These are phyloP conservation scores for Tuber microsphaerosporum DNA, from an alignment of 495 filamentous ascomycete species.

Conservation along the genomic window DNA sequence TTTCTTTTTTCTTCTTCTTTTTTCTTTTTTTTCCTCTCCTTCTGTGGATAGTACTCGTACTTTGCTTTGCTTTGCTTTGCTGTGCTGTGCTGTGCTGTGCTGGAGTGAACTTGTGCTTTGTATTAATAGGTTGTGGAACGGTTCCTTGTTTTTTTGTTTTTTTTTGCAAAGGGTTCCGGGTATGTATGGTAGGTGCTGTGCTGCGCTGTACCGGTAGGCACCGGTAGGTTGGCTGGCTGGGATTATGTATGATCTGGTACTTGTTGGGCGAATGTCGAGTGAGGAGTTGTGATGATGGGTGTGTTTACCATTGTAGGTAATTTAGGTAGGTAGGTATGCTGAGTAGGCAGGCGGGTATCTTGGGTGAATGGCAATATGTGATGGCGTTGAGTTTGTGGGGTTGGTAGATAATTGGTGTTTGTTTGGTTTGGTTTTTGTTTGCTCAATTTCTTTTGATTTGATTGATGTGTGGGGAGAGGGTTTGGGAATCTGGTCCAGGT, in stretches of 20 bases:
- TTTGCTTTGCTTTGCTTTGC: neutral
- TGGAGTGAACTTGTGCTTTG: neutral
- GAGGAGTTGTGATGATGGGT: neutral
- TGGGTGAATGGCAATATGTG: neutral
- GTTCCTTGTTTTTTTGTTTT: neutral
- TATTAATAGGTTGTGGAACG: neutral
- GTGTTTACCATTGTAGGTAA: neutral
- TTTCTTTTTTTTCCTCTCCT: neutral
- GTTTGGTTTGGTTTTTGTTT: neutral
- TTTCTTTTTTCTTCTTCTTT: neutral
- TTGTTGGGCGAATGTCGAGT: neutral
- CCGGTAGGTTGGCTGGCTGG: neutral
- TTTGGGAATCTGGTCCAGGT: too few species aligned
- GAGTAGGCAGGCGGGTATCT: too few species aligned
- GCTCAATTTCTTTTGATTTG: neutral
- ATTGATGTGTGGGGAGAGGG: neutral
- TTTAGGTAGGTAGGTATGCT: neutral
- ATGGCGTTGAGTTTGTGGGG: neutral
- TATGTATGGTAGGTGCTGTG: neutral
- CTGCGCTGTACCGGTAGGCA: neutral
- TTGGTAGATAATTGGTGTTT: neutral
- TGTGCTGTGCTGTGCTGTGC: conserved; percentile 1
- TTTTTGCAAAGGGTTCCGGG: neutral
- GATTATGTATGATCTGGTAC: neutral
- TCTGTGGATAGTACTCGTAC: neutral